phyloP scores from a whole-genome alignment of 371 early-diverging fungal genomes.

The Mucor lusitanicus region DNA sequence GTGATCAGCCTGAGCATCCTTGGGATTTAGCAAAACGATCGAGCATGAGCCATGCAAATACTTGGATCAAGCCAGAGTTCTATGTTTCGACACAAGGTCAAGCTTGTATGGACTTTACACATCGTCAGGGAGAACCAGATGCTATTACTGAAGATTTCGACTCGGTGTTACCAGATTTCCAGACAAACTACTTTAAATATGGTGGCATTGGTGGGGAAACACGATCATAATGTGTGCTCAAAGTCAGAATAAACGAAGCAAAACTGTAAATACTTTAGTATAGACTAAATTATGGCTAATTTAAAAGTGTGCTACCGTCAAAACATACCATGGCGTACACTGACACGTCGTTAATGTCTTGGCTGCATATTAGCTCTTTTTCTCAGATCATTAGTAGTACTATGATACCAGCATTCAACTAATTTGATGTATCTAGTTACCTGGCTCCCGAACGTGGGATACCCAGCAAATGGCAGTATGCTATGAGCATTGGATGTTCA shows the following conservation, averaged over 20 bases:
- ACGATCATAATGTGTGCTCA: constrained; percentile 5
- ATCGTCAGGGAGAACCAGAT: constrained; percentile 35
- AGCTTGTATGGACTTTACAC: constrained; percentile 47
- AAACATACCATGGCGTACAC: too few species aligned
- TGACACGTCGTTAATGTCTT: neutral
- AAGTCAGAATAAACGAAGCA: neutral
- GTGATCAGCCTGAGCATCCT: constrained; percentile 24
- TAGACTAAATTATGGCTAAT: too few species aligned
- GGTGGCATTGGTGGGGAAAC: constrained; percentile 50
- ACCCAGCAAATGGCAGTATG: too few species aligned
- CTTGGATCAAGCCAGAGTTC: constrained; percentile 37
- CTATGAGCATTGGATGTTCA: too few species aligned
- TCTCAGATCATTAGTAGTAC: too few species aligned
- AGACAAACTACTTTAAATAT: constrained; percentile 34
- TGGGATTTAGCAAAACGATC: constrained; percentile 44
- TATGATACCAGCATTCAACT: too few species aligned
- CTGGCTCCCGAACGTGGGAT: too few species aligned
- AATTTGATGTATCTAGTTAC: too few species aligned
- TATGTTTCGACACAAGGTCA: constrained; percentile 31
- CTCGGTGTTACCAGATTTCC: constrained; percentile 26
- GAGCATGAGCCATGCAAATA: constrained; percentile 19
- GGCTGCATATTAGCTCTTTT: neutral
- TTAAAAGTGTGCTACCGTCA: too few species aligned
- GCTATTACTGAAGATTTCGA: constrained; percentile 32
- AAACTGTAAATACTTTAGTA: neutral